These are phyloP conservation scores for Carnegiea gigantea DNA, from an alignment of 179 eudicot species.

Conservation along the genomic window DNA sequence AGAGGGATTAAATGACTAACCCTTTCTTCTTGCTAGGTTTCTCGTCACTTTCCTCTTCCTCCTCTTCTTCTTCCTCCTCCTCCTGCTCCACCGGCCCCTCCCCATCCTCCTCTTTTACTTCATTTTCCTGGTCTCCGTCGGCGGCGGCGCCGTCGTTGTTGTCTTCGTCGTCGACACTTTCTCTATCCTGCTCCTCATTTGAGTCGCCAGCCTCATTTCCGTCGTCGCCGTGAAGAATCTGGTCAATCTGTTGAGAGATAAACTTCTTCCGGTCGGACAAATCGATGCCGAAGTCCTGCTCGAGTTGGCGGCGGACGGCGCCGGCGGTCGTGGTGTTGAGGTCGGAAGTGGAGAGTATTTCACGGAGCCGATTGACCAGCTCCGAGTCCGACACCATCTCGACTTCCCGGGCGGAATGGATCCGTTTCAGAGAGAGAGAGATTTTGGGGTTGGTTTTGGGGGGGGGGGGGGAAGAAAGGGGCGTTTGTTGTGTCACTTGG, in stretches of 20 bases:
- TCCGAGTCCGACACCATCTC: conserved; percentile 41
- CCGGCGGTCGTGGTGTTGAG: conserved; percentile 11
- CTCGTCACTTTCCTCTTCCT: conserved; percentile 1
- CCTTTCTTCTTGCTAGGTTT: conserved; percentile 19
- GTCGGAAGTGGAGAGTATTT: conserved; percentile 2
- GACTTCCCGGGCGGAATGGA: background rate
- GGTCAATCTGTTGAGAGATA: conserved; percentile 40
- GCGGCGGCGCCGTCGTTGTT: background rate
- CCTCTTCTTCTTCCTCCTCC: conserved; percentile 1
- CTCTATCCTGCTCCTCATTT: background rate
- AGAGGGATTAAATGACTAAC: background rate
- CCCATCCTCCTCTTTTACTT: conserved; percentile 2
- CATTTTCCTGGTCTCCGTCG: conserved; percentile 3
- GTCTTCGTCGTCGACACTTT: background rate
- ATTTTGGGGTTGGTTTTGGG: too few species aligned
- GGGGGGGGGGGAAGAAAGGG: too few species aligned
- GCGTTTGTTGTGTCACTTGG: conserved; percentile 1
- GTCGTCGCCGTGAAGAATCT: conserved; percentile 14
- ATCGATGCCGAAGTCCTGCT: conserved; percentile 22
- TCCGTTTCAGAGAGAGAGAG: background rate
- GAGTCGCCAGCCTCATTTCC: background rate
- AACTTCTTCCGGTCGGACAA: conserved; percentile 41
- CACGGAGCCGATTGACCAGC: conserved; percentile 17
- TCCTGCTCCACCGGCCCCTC: conserved; percentile 14
- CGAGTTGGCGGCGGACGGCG: conserved; percentile 15